Evolutionary conservation across 106 monocot species (phyloP).

Genomic region (Triglochin maritima): DNA sequence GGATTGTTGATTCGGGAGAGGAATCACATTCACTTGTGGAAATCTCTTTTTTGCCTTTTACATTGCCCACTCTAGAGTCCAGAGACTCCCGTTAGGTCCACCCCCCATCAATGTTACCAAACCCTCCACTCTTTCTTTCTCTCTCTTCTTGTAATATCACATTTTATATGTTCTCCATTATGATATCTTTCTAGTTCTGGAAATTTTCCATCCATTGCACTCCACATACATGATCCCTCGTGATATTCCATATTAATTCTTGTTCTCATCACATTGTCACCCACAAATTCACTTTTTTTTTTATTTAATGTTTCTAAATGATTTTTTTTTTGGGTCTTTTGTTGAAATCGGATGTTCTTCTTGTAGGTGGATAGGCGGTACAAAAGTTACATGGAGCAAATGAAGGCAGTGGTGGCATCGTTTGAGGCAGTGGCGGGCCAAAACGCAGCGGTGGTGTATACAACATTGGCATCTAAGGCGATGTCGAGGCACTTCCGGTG

Average conservation of each 20-base stretch:
- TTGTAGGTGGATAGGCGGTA: constrained; percentile 72
- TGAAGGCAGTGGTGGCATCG: constrained; percentile 38
- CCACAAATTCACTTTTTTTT: no score
- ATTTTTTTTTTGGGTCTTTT: neutral
- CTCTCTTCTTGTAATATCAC: neutral
- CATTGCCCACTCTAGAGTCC: neutral
- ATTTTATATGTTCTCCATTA: neutral
- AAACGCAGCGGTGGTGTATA: constrained; percentile 48
- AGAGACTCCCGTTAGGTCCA: neutral
- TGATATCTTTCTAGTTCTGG: neutral
- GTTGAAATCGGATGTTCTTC: no score
- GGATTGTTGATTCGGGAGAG: constrained; percentile 27
- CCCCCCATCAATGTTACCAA: neutral
- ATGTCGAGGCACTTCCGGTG: constrained; percentile 81
- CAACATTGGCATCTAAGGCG: constrained; percentile 56
- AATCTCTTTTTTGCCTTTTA: constrained; percentile 31
- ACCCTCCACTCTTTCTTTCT: neutral
- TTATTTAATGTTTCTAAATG: no score
- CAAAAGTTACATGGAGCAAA: constrained; percentile 70
- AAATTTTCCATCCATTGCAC: neutral
- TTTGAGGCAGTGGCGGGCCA: constrained; percentile 72
- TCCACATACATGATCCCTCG: neutral
- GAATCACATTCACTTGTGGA: constrained; percentile 31
- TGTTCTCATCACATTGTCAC: neutral
- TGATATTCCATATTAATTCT: neutral